These are phyloP conservation scores for Lachnellula arida DNA, from an alignment of 2,329 filamentous ascomycete genomes.

Conservation along the genomic window DNA sequence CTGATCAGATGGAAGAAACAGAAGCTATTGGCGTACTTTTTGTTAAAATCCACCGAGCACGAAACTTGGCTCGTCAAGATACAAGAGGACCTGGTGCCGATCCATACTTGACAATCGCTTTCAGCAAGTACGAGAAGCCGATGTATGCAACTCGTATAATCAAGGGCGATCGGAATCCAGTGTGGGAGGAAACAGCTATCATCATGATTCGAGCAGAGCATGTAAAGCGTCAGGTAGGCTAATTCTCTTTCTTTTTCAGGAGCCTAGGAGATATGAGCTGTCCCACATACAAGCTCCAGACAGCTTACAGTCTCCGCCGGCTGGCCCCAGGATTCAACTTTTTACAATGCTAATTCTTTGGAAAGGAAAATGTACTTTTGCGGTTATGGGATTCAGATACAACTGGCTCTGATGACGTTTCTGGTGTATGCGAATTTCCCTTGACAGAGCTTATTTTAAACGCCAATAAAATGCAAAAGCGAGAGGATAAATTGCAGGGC, in stretches of 20 bases:
- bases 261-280: too few relatives aligned
- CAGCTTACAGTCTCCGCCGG: too few relatives aligned
- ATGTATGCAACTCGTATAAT: slow-evolving; percentile 23
- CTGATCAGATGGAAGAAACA: slow-evolving; percentile 17
- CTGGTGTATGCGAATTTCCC: slow-evolving; percentile 18
- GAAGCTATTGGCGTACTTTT: slow-evolving; percentile 18
- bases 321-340: too few relatives aligned
- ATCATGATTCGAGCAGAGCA: slow-evolving; percentile 21
- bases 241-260: too few relatives aligned
- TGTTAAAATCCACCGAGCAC: slow-evolving; percentile 20
- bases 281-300: too few relatives aligned
- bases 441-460: slow-evolving; percentile 16
- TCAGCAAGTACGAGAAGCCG: slow-evolving; percentile 20
- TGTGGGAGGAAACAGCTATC: slow-evolving; percentile 20
- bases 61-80: slow-evolving; percentile 15
- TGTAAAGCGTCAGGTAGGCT: slow-evolving; percentile 11
- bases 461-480: slow-evolving; percentile 19
- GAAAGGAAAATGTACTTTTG: slow-evolving; percentile 14
- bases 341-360: too few relatives aligned
- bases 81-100: slow-evolving; percentile 16
- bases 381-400: slow-evolving; percentile 20
- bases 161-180: slow-evolving; percentile 20
- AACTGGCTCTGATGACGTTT: slow-evolving; percentile 19
- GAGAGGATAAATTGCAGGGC: slow-evolving; percentile 17
- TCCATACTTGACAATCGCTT: slow-evolving; percentile 20